A percentile compares a stretch with the other conserved stretches of the same genome.
Evolutionary conservation across 1,284 basidiomycete genomes (phyloP).

Genomic region (Leccinum insolens): DNA sequence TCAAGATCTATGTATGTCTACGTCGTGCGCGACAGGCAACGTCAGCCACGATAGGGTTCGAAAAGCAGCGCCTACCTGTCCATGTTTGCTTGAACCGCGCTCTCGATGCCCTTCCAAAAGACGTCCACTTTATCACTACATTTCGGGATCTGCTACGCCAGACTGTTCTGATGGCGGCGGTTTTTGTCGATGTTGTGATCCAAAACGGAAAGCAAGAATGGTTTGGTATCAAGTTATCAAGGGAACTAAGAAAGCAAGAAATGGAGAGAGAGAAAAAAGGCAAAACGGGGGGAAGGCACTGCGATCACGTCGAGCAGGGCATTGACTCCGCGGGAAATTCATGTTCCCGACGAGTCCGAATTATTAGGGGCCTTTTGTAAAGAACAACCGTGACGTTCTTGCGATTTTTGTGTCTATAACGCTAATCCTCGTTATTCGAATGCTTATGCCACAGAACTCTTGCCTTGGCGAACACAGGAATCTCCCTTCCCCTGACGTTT

Average conservation of each 20-base stretch:
- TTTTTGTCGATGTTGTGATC: slow-evolving; percentile 1
- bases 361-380: too few species aligned
- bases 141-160: slow-evolving; percentile 69
- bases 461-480: not conserved
- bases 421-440: too few species aligned
- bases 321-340: too few species aligned
- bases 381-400: too few species aligned
- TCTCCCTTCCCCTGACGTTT: too few species aligned
- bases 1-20: slow-evolving; percentile 46
- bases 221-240: not conserved
- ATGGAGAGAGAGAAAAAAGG: not conserved
- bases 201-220: not conserved
- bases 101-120: slow-evolving; percentile 76
- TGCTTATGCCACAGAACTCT: too few species aligned
- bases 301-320: too few species aligned
- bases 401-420: too few species aligned
- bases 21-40: not conserved
- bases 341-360: too few species aligned
- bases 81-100: slow-evolving; percentile 59
- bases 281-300: not conserved
- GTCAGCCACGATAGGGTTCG: not conserved
- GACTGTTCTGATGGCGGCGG: slow-evolving; percentile 47
- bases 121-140: slow-evolving; percentile 72
- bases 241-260: not conserved
- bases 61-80: slow-evolving; percentile 52